phyloP scores from a whole-genome alignment of 2,329 filamentous ascomycete species.

The Acrocalymma vagum region DNA sequence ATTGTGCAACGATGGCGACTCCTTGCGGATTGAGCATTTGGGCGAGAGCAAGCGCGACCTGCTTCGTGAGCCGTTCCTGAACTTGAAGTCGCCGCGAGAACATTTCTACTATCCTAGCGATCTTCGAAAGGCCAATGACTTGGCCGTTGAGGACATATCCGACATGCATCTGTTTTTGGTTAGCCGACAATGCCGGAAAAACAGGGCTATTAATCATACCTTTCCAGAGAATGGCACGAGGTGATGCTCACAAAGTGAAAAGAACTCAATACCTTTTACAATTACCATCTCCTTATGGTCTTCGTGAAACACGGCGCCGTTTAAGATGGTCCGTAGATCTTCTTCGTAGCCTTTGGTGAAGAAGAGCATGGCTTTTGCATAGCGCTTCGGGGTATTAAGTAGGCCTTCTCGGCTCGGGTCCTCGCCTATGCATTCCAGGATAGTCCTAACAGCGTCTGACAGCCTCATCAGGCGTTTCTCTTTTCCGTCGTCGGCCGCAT shows the following conservation, averaged over 20 bases:
- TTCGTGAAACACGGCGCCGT: conserved; percentile 93
- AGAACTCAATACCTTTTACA: conserved; percentile 96
- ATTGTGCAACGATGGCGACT: conserved; percentile 97
- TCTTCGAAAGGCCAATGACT: conserved; percentile 93
- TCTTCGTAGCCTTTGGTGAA: conserved; percentile 98
- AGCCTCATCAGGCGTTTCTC: conserved; percentile 66
- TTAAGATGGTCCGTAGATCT: conserved; percentile 90
- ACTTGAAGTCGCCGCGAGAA: conserved; percentile 93
- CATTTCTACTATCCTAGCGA: conserved; percentile 96
- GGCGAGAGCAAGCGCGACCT: conserved; percentile 92
- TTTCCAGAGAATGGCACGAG: conserved; percentile 96
- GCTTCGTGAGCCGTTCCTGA: conserved; percentile 94
- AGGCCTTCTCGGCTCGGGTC: conserved; percentile 71
- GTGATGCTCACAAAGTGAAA: conserved; percentile 95
- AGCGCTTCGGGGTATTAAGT: conserved; percentile 78
- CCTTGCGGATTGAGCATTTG: conserved; percentile 93
- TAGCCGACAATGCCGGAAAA: conserved; percentile 7
- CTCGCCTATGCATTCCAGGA: conserved; percentile 72
- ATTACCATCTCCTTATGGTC: conserved; percentile 98
- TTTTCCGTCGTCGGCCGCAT: conserved; percentile 66
- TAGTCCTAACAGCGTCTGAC: conserved; percentile 68
- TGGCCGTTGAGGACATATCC: conserved; percentile 93
- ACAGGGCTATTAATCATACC: conserved; percentile 58
- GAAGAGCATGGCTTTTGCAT: conserved; percentile 94
- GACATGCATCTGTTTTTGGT: conserved; percentile 83